Percentiles rank a stretch among this genome's conserved stretches.
Evolutionary conservation across 2,329 filamentous ascomycete genomes (phyloP).

Genomic region (Zelopaecilomyces penicillatus): DNA sequence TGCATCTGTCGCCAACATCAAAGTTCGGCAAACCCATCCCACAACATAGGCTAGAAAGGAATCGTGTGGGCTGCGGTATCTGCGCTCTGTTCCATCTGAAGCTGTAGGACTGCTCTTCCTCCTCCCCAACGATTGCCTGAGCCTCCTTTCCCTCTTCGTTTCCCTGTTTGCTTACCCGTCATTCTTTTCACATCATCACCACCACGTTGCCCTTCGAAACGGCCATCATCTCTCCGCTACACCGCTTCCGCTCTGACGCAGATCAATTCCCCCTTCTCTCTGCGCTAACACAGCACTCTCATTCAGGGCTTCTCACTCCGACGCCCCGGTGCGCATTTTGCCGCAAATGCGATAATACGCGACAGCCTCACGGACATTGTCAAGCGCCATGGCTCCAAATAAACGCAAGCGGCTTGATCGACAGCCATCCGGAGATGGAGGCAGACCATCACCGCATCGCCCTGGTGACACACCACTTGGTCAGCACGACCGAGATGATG

Average conservation of each 20-base stretch:
- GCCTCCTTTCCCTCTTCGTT: not conserved
- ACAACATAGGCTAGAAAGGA: not conserved
- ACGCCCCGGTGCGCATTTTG: not conserved
- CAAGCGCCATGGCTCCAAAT: constrained; percentile 39
- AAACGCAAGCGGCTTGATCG: constrained; percentile 53
- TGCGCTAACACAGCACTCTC: not conserved
- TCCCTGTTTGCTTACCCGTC: constrained; percentile 3
- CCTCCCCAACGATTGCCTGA: not conserved
- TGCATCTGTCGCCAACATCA: constrained; percentile 1
- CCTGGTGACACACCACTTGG: constrained; percentile 47
- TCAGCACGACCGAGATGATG: constrained; percentile 50
- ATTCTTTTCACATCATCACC: constrained; percentile 2
- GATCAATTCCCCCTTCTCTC: not conserved
- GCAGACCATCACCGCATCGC: constrained; percentile 54
- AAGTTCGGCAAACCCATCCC: not conserved
- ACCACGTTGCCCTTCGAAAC: not conserved
- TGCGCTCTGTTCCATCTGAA: not conserved
- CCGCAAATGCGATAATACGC: constrained; percentile 27
- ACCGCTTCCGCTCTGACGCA: not conserved
- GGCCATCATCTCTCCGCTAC: not conserved
- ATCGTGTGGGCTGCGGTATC: not conserved
- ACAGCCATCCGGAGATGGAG: constrained; percentile 34
- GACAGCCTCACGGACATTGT: constrained; percentile 7
- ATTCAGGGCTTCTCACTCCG: not conserved
- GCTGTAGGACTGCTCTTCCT: not conserved